A percentile compares a stretch with the other conserved stretches of the same genome.
These are phyloP conservation scores for Alternaria infectoria DNA, from an alignment of 2,329 filamentous ascomycete species.

Conservation along the genomic window DNA sequence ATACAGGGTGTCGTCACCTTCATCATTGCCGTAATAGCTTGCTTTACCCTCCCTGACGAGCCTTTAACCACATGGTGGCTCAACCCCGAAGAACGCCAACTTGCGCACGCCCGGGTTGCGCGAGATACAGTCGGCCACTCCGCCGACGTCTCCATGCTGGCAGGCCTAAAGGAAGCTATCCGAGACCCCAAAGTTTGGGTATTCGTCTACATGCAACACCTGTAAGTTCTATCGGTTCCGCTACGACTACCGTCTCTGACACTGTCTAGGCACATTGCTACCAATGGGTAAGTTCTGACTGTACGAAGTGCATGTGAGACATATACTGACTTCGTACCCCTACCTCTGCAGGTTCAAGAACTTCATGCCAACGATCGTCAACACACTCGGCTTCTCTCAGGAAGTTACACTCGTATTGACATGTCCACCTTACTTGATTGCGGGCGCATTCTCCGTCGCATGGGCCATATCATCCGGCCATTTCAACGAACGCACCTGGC, in stretches of 20 bases:
- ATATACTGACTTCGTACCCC: background rate
- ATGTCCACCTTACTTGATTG: conserved; percentile 29
- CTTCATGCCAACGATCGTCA: conserved; percentile 56
- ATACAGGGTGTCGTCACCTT: conserved; percentile 36
- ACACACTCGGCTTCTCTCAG: conserved; percentile 57
- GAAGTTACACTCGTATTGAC: conserved; percentile 61
- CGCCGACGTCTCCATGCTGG: conserved; percentile 36
- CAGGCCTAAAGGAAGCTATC: conserved; percentile 56
- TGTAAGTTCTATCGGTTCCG: conserved; percentile 60
- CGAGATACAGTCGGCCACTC: conserved; percentile 57
- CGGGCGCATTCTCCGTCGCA: conserved; percentile 25
- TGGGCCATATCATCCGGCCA: conserved; percentile 46
- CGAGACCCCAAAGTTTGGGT: conserved; percentile 60
- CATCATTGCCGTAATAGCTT: conserved; percentile 23
- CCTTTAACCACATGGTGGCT: conserved; percentile 53
- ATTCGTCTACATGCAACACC: conserved; percentile 49
- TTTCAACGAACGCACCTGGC: conserved; percentile 51
- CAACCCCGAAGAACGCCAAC: conserved; percentile 51
- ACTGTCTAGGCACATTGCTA: background rate
- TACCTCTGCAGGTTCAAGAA: conserved; percentile 32
- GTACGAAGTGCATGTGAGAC: conserved; percentile 25
- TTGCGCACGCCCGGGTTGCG: conserved; percentile 42
- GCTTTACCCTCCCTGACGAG: conserved; percentile 47
- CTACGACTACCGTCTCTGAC: conserved; percentile 56
- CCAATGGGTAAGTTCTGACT: background rate